Base-by-base conservation (phyloP, 305 asterid genomes). In the Galium porrigens region DNA sequence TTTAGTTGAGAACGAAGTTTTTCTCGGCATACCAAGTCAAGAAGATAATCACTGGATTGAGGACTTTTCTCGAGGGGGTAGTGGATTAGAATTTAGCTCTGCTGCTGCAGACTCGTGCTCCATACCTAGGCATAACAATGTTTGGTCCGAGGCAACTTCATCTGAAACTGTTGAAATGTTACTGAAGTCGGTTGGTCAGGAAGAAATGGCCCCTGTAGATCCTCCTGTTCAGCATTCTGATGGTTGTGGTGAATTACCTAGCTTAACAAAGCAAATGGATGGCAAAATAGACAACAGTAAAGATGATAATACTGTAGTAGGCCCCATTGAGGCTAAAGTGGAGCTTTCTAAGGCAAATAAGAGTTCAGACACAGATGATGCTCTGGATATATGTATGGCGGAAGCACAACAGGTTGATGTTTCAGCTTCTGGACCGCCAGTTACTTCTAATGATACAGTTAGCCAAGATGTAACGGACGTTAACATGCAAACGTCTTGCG, bases 141-240 rank as follows among this genome's bases (percentile, higher is more conserved):
- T 94, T 73, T 94, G 99, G 99, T 90, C 94, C 70, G 99, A 94
- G 84, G 99, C 96, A 74, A 90, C 99, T 68, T 94, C 99, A 29
- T 85, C 96, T 54, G 99, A 90, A 84, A 86, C 99, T 72, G 97
- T 90, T 79, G 99, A 94, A 77, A 90, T 94, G 97, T 63, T 94
- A 63, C 73, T 94, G 76, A 90, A 94, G 72, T 85, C 99, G 1
- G 97, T 90, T 80, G 88, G 97, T 39, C 99, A 88, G 80, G 97
- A 90, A 78, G 97, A 88, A 73, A 81, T 82, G 85, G 77, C 79
- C 66, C 84, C 76, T 65, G 89, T 75, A 72, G 95, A 85, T 70
- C 77, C 82, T 67, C 70, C 71, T 54, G 69, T 80, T 22, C 79
- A 75, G 71, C 85, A 81, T 68, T 82, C 91, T 41, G 82, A 77